Base-by-base conservation (phyloP, 345 rosid species). In the Turnera subulata region DNA sequence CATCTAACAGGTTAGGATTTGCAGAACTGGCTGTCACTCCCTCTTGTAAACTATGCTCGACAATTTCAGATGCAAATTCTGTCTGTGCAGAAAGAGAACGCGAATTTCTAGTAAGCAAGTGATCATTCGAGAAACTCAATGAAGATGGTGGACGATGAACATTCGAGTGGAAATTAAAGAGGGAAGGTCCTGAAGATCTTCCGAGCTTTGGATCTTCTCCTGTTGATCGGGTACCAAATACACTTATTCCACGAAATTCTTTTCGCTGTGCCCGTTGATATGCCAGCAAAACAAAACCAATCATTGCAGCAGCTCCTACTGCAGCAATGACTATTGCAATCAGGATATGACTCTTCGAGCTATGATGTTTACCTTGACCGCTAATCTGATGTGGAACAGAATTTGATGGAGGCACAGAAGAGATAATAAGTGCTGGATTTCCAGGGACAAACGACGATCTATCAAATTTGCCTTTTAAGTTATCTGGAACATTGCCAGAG, bases 101-200 rank as follows among this genome's bases (percentile, higher is more conserved):
- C 43, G 98, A 84, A 72, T 89, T 83, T 32, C 93, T 53, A 47
- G 89, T 80, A 70, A 92, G 93, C 77, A 92, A 75, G 80, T 80
- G 95, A 77, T 83, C 95, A 50, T 92, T 83, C 20, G 98, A 92
- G 72, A 89, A 89, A 73, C 96, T 86, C 73, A 80, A 65, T 3
- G 93, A 89, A 46, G 86, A 62, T 20, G 82, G 79, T 8, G 76
- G 85, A 13, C 71, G 74, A 63, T 68, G 90, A 61, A 46, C 75
- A 66, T 77, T 82, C 32, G 87, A 56, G 58, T 81, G 80, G 73
- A 86, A 83, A 59, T 81, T 83, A 71, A 86, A 84, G 52, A 86
- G 70, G 23, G 88, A 80, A 61, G 89, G 73, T 53, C 80, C 83
- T 25, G 85, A 68, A 62, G 79, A 64, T 65, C 88, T 61, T 67